phyloP scores from a whole-genome alignment of 164 flowering plant genomes.

The Protea cynaroides region DNA sequence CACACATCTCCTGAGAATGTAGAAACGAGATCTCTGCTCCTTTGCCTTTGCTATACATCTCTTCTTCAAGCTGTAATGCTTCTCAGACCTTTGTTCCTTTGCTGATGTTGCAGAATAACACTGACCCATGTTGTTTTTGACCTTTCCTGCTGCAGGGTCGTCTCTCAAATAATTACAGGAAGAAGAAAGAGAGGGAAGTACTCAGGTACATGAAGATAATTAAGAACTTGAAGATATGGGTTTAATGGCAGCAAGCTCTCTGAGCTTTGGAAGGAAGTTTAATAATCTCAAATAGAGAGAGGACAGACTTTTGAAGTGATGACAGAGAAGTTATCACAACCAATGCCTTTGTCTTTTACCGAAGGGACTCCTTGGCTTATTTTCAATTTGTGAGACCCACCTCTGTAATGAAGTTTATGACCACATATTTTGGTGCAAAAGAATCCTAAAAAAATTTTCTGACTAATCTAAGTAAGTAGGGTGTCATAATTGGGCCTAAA shows the following conservation, averaged over 20 bases:
- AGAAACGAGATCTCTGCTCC: conserved; percentile 17
- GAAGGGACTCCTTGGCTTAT: too few relatives aligned
- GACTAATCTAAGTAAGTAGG: too few relatives aligned
- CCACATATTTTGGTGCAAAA: too few relatives aligned
- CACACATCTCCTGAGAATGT: conserved; percentile 19
- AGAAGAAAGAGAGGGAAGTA: not conserved
- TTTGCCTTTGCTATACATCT: conserved; percentile 15
- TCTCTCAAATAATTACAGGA: not conserved
- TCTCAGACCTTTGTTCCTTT: not conserved
- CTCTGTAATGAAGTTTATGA: too few relatives aligned
- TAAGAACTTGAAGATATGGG: not conserved
- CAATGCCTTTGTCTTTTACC: too few relatives aligned
- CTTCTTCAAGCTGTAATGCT: conserved; percentile 5
- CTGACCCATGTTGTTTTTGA: conserved; percentile 10
- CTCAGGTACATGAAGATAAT: not conserved
- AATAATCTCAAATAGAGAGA: not conserved
- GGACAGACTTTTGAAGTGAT: too few relatives aligned
- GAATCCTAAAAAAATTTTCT: too few relatives aligned
- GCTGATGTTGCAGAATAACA: conserved; percentile 7
- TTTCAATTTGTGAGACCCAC: too few relatives aligned
- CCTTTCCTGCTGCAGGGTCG: too few relatives aligned
- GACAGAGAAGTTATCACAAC: too few relatives aligned
- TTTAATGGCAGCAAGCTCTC: not conserved
- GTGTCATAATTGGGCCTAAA: too few relatives aligned
- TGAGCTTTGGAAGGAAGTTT: not conserved